phyloP scores from a whole-genome alignment of 108 stramenopile genomes.

The Pseudonitzschia multiseries region DNA sequence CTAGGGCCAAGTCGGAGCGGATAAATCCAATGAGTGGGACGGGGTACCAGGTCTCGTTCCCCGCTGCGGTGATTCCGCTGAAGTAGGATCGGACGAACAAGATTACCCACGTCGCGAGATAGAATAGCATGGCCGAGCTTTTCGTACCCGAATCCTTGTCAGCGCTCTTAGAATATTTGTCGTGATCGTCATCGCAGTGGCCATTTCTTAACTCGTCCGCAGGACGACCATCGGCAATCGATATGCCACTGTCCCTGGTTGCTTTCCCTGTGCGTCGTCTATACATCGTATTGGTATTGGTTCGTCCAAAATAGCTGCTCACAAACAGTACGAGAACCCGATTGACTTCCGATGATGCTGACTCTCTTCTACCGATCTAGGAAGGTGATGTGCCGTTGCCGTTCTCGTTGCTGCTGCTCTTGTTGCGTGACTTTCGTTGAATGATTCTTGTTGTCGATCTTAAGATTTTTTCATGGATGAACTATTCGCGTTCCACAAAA shows the following conservation, averaged over 20 bases:
- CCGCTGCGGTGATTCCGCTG: constrained; percentile 9
- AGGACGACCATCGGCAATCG: background rate
- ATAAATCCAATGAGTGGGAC: constrained; percentile 10
- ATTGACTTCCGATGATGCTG: too few relatives aligned
- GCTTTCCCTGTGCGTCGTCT: background rate
- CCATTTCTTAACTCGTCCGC: background rate
- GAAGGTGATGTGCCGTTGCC: too few relatives aligned
- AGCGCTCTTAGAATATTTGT: background rate
- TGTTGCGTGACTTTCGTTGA: too few relatives aligned
- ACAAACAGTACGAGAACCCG: too few relatives aligned
- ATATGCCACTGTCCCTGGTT: background rate
- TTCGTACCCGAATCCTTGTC: background rate
- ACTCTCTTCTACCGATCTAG: too few relatives aligned
- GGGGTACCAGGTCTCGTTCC: constrained; percentile 10
- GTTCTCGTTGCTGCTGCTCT: too few relatives aligned
- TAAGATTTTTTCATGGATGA: too few relatives aligned
- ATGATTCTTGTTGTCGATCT: too few relatives aligned
- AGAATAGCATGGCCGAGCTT: background rate
- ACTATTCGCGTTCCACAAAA: too few relatives aligned
- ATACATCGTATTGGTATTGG: background rate
- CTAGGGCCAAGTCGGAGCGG: constrained; percentile 8
- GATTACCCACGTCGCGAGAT: background rate
- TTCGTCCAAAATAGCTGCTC: too few relatives aligned
- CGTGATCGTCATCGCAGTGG: background rate
- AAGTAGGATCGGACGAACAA: background rate